These are phyloP conservation scores for Diaporthe vaccinii DNA, from an alignment of 2,329 filamentous ascomycete genomes.

Conservation along the genomic window DNA sequence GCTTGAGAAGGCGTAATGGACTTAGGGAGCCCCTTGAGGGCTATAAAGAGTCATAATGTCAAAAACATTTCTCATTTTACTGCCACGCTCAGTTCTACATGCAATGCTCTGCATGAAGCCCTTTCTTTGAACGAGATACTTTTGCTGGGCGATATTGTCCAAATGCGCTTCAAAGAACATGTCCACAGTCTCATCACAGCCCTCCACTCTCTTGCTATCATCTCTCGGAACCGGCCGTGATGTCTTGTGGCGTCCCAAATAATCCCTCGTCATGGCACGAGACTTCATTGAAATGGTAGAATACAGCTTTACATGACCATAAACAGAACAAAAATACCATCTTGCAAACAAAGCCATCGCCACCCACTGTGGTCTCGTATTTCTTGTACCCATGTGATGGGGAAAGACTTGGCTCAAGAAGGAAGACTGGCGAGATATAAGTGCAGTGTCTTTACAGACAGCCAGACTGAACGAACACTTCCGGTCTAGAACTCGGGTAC, in stretches of 20 bases:
- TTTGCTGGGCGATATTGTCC: background rate
- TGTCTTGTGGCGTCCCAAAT: background rate
- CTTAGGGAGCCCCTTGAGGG: background rate
- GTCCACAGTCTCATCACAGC: too few relatives aligned
- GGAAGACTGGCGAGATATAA: background rate
- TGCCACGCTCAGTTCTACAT: background rate
- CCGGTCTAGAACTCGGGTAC: background rate
- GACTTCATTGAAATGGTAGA: background rate
- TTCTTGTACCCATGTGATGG: background rate
- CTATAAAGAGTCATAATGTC: background rate
- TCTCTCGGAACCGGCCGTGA: slow-evolving; percentile 2
- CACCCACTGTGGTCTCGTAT: too few relatives aligned
- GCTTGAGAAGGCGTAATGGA: background rate
- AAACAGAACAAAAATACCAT: background rate
- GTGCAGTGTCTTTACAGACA: background rate
- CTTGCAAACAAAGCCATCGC: too few relatives aligned
- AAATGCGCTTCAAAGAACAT: background rate
- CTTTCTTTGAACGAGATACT: background rate
- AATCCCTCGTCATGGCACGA: background rate
- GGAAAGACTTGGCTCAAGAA: background rate
- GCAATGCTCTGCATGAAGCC: background rate
- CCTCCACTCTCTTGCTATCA: background rate
- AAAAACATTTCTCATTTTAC: too few relatives aligned
- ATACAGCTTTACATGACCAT: background rate
- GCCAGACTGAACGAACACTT: background rate